Evolutionary conservation across 179 eudicot species (phyloP).

Genomic region (Carnegiea gigantea): DNA sequence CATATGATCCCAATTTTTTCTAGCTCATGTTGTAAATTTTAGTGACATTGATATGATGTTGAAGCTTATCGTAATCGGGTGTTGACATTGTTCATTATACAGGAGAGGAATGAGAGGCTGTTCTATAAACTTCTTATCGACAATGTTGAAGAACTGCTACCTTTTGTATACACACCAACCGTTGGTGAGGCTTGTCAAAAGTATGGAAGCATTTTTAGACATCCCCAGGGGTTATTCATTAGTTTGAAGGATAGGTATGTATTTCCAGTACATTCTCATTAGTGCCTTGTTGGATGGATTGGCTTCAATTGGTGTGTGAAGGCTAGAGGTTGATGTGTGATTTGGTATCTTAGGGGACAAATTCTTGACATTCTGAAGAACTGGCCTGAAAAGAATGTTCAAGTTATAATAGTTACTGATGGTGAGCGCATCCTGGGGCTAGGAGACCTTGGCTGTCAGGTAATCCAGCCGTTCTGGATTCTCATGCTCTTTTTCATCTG

Average conservation of each 20-base stretch:
- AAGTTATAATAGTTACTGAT: conserved; percentile 93
- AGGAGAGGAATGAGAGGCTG: conserved; percentile 50
- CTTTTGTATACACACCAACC: conserved; percentile 50
- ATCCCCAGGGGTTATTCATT: conserved; percentile 66
- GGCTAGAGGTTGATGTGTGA: conserved; percentile 1
- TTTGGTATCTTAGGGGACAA: conserved; percentile 58
- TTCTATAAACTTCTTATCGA: conserved; percentile 64
- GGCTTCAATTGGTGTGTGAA: too few relatives aligned
- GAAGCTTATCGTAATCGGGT: background rate
- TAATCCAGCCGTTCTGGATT: conserved; percentile 12
- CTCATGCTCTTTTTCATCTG: background rate
- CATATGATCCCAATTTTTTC: background rate
- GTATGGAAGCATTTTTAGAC: conserved; percentile 73
- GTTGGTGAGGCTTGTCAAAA: conserved; percentile 98
- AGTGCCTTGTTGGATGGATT: background rate
- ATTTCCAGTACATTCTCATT: conserved; percentile 2
- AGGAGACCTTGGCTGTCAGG: conserved; percentile 99
- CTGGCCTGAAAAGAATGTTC: conserved; percentile 88
- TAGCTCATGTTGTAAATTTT: background rate
- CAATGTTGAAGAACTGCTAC: conserved; percentile 53
- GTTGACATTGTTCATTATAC: conserved; percentile 17
- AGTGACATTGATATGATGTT: background rate
- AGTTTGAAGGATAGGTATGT: conserved; percentile 67
- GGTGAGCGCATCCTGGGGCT: conserved; percentile 95
- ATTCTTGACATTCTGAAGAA: conserved; percentile 78